Conservation (phyloP, 2,329 filamentous ascomycete species). For the Fusarium lateritium region DNA sequence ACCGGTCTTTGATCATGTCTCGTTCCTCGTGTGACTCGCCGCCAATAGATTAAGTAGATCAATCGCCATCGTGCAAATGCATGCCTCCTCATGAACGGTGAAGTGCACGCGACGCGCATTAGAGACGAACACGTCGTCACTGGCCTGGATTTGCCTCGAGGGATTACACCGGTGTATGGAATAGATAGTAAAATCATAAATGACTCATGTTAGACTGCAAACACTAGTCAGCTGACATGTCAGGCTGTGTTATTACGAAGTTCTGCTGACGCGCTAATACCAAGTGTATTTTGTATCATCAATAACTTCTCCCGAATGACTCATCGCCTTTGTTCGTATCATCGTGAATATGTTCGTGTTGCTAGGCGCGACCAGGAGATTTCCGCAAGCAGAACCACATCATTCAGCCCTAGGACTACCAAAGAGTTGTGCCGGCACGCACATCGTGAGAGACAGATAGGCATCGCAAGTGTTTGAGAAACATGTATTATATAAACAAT, state of each 20-base stretch:
- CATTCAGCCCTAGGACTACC: not conserved
- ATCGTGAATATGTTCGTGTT: not conserved
- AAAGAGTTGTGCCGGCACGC: not conserved
- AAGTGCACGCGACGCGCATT: too few species aligned
- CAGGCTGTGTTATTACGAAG: too few species aligned
- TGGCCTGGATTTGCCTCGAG: not conserved
- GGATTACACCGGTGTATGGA: not conserved
- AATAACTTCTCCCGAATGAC: not conserved
- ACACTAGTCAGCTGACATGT: too few species aligned
- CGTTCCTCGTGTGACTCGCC: conserved; percentile 19
- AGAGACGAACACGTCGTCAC: too few species aligned
- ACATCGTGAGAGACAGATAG: not conserved
- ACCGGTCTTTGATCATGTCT: conserved; percentile 36
- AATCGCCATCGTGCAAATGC: not conserved
- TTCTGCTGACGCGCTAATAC: not conserved
- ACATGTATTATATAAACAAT: conserved; percentile 23
- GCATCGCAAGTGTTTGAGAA: not conserved
- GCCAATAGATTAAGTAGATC: not conserved
- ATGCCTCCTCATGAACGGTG: too few species aligned
- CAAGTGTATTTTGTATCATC: not conserved
- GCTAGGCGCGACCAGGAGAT: not conserved
- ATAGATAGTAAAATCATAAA: not conserved
- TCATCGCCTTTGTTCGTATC: not conserved
- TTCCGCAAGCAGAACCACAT: not conserved
- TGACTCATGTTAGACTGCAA: not conserved